Percentiles rank a stretch among this genome's conserved stretches.
Evolutionary conservation across 805 yeast species (phyloP).

Genomic region (Lipomyces sp.): DNA sequence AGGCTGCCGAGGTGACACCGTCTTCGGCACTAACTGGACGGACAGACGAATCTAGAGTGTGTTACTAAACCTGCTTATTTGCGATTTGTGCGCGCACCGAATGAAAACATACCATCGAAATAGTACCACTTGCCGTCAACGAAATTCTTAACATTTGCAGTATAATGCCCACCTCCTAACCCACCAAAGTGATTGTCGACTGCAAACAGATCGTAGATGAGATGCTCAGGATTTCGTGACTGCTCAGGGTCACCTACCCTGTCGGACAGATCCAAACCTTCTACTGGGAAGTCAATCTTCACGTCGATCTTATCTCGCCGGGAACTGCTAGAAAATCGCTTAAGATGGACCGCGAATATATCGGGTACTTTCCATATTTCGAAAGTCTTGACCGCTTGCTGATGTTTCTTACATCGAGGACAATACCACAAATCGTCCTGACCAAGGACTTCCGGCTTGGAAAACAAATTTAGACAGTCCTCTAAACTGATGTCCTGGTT

Average conservation of each 20-base stretch:
- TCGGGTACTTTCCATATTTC: constrained; percentile 96
- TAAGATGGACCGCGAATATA: constrained; percentile 83
- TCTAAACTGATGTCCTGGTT: constrained; percentile 57
- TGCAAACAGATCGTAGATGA: constrained; percentile 82
- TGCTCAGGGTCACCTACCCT: constrained; percentile 52
- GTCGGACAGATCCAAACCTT: constrained; percentile 72
- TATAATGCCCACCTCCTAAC: constrained; percentile 96
- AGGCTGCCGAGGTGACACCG: constrained; percentile 75
- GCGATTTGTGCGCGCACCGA: background rate
- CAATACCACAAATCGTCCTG: constrained; percentile 94
- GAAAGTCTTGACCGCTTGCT: constrained; percentile 87
- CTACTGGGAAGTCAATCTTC: constrained; percentile 84
- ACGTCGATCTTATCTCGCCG: constrained; percentile 89
- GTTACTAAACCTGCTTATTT: background rate
- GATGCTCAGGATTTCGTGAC: constrained; percentile 36
- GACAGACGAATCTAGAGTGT: constrained; percentile 61
- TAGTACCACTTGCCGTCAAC: constrained; percentile 83
- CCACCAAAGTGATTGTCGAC: constrained; percentile 98
- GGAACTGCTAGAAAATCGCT: constrained; percentile 72
- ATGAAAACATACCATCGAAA: constrained; percentile 60
- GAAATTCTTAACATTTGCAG: constrained; percentile 83
- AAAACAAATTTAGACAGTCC: constrained; percentile 76
- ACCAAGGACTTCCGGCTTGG: constrained; percentile 82
- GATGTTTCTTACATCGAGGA: constrained; percentile 83
- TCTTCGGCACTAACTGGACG: constrained; percentile 61